Conservation (phyloP, 768 basidiomycete species). For the Termitomyces sp. region DNA sequence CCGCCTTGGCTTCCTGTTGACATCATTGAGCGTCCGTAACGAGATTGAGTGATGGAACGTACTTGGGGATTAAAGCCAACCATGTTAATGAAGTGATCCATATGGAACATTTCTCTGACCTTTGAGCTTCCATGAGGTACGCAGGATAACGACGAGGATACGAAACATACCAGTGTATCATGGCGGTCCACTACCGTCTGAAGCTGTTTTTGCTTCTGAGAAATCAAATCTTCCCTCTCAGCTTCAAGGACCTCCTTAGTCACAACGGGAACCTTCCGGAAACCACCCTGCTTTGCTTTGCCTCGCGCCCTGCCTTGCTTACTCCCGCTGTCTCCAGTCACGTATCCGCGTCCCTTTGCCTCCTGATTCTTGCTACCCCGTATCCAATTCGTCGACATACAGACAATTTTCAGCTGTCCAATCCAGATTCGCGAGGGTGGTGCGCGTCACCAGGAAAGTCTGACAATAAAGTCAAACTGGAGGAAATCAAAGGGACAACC, state of each 20-base stretch:
- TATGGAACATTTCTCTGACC: conserved; percentile 87
- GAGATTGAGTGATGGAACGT: conserved; percentile 16
- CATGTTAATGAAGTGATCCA: conserved; percentile 77
- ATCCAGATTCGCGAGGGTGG: conserved; percentile 6
- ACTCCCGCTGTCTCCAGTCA: conserved; percentile 7
- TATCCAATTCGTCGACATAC: conserved; percentile 14
- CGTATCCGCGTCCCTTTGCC: conserved; percentile 2
- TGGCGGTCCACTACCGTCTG: conserved; percentile 60
- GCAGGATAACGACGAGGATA: conserved; percentile 1
- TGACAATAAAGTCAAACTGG: conserved; percentile 4
- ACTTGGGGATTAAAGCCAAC: conserved; percentile 76
- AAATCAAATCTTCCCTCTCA: conserved; percentile 46
- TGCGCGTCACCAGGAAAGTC: conserved; percentile 10
- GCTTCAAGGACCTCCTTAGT: conserved; percentile 25
- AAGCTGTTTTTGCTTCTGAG: conserved; percentile 56
- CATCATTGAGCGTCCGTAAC: conserved; percentile 1
- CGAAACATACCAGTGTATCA: conserved; percentile 65
- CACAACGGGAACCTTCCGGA: conserved; percentile 10
- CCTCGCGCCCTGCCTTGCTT: conserved; percentile 19
- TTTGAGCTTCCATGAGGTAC: conserved; percentile 22
- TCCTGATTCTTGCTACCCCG: conserved; percentile 5
- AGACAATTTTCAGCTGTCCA: not conserved
- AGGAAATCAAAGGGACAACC: conserved; percentile 9
- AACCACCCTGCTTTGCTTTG: conserved; percentile 10
- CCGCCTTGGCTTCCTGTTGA: conserved; percentile 64